A percentile compares a stretch with the other conserved stretches of the same genome.
These are phyloP conservation scores for Cystofilobasidium ferigula DNA, from an alignment of 768 basidiomycete genomes.

Conservation along the genomic window DNA sequence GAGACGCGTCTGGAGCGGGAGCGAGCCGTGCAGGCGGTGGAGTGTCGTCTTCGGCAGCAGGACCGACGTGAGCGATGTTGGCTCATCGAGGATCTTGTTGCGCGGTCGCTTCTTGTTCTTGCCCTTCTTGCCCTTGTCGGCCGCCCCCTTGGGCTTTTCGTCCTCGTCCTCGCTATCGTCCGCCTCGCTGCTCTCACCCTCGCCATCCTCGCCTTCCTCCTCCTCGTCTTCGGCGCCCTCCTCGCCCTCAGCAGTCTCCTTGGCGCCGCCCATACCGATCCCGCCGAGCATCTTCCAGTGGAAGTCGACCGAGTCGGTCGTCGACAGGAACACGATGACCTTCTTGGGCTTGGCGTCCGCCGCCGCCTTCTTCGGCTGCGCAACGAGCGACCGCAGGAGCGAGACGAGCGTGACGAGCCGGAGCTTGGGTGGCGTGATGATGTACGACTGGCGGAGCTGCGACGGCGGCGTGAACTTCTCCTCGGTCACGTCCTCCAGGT, in stretches of 20 bases:
- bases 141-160: neutral
- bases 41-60: conserved; percentile 71
- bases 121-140: conserved; percentile 30
- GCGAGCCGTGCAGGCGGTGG: conserved; percentile 84
- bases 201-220: conserved; percentile 32
- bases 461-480: conserved; percentile 80
- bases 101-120: conserved; percentile 32
- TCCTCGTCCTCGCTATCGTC: conserved; percentile 15
- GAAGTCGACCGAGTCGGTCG: conserved; percentile 95
- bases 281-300: conserved; percentile 77
- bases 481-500: conserved; percentile 27
- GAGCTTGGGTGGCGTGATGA: conserved; percentile 80
- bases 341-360: conserved; percentile 44
- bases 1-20: conserved; percentile 67
- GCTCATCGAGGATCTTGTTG: conserved; percentile 32
- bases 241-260: conserved; percentile 31
- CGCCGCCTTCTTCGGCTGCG: conserved; percentile 2
- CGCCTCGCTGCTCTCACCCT: conserved; percentile 28
- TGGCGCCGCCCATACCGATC: conserved; percentile 50
- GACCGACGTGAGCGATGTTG: conserved; percentile 53
- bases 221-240: conserved; percentile 18
- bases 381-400: conserved; percentile 58
- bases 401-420: conserved; percentile 86
- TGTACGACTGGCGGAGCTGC: conserved; percentile 81
- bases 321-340: conserved; percentile 90